Evolutionary conservation across 768 basidiomycete genomes (phyloP).

Genomic region (Mycena venus): DNA sequence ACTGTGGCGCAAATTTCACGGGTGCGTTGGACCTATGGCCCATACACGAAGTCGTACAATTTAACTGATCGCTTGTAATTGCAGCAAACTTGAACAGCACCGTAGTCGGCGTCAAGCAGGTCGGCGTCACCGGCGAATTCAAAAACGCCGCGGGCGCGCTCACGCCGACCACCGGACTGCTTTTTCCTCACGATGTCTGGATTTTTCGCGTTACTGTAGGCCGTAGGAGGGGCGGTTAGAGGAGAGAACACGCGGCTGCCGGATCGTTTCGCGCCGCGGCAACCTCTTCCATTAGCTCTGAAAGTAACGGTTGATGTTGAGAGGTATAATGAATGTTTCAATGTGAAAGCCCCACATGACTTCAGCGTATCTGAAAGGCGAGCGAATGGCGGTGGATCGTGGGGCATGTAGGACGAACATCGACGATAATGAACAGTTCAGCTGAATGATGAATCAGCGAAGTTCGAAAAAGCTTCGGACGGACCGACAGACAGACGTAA

Average conservation of each 20-base stretch:
- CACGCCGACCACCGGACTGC: not conserved
- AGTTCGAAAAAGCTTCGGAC: too few relatives aligned
- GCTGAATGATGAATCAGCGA: too few relatives aligned
- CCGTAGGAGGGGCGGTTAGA: not conserved
- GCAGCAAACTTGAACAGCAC: not conserved
- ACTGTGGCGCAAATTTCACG: conserved; percentile 2
- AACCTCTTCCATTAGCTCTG: not conserved
- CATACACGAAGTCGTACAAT: not conserved
- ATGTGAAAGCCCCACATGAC: too few relatives aligned
- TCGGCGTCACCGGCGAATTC: not conserved
- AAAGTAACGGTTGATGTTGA: not conserved
- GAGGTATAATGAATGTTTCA: not conserved
- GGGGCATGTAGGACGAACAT: too few relatives aligned
- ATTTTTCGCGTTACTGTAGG: not conserved
- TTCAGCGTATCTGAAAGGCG: too few relatives aligned
- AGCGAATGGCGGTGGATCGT: too few relatives aligned
- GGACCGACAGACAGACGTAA: too few relatives aligned
- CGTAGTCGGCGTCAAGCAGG: not conserved
- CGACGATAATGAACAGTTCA: too few relatives aligned
- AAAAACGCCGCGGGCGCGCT: not conserved
- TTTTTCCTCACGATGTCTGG: not conserved
- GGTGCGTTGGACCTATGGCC: not conserved
- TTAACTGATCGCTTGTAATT: not conserved
- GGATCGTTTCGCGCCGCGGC: not conserved
- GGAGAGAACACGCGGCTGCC: not conserved